A percentile compares a stretch with the other conserved stretches of the same genome.
Evolutionary conservation across 2,329 filamentous ascomycete species (phyloP).

Genomic region (Botrytis pseudocinerea): DNA sequence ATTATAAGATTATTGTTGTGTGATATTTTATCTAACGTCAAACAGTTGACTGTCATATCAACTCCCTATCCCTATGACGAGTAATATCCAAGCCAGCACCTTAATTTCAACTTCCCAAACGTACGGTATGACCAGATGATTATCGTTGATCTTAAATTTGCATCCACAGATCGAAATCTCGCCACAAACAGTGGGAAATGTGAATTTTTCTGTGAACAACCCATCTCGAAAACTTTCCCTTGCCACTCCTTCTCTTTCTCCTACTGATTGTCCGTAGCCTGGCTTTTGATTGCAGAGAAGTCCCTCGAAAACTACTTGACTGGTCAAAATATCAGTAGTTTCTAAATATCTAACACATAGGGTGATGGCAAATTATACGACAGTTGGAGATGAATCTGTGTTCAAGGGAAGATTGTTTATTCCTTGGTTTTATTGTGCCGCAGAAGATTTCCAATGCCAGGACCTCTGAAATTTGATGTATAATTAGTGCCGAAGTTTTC

Average conservation of each 20-base stretch:
- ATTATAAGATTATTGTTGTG: too few relatives aligned
- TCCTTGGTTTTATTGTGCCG: constrained; percentile 1
- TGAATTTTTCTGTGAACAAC: constrained; percentile 29
- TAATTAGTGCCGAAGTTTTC: neutral
- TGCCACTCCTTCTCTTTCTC: too few relatives aligned
- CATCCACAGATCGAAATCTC: constrained; percentile 34
- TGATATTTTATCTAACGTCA: too few relatives aligned
- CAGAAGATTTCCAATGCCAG: neutral
- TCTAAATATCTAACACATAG: neutral
- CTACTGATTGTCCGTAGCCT: neutral
- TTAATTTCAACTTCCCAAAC: constrained; percentile 44
- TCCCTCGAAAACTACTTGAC: neutral
- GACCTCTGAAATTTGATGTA: neutral
- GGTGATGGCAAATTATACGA: neutral
- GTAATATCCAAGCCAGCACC: constrained; percentile 36
- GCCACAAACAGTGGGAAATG: constrained; percentile 34
- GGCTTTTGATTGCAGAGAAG: too few relatives aligned
- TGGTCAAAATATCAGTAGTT: neutral
- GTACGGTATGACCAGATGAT: constrained; percentile 48
- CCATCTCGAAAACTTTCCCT: neutral
- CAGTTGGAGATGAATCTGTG: neutral
- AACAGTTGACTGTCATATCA: too few relatives aligned
- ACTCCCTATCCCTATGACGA: constrained; percentile 9
- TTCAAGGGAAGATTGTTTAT: neutral
- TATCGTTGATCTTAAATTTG: constrained; percentile 47